Evolutionary conservation across 2,329 filamentous ascomycete species (phyloP).

Genomic region (Fusarium goolgardi): DNA sequence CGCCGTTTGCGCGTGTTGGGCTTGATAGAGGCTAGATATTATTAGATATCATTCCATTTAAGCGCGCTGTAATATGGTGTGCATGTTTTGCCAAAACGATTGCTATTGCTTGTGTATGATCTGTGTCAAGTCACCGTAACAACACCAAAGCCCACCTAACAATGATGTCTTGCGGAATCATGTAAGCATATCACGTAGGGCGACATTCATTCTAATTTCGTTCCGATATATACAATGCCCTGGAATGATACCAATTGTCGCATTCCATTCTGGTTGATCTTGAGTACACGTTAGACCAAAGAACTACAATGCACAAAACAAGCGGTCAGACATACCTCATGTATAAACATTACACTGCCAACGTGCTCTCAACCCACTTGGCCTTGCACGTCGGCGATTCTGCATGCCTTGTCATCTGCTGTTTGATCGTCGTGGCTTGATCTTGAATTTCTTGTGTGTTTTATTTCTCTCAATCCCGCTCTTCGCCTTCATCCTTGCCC

Average conservation of each 20-base stretch:
- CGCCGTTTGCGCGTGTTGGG: neutral
- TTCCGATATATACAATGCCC: neutral
- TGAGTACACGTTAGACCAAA: conserved; percentile 5
- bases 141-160: neutral
- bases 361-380: conserved; percentile 37
- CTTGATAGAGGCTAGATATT: neutral
- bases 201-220: neutral
- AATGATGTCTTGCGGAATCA: too few relatives aligned
- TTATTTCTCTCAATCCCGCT: conserved; percentile 45
- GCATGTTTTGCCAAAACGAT: neutral
- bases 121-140: neutral
- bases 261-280: conserved; percentile 25
- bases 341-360: conserved; percentile 45
- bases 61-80: neutral
- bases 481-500: conserved; percentile 51
- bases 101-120: neutral
- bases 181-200: conserved; percentile 10
- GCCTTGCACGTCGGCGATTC: conserved; percentile 44
- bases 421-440: neutral
- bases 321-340: conserved; percentile 43
- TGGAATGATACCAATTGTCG: neutral
- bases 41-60: neutral
- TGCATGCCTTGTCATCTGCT: conserved; percentile 6
- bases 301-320: neutral
- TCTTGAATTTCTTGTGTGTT: conserved; percentile 2